Percentiles rank a stretch among this genome's conserved stretches.
These are phyloP conservation scores for Aspergillus carbonarius DNA, from an alignment of 2,329 filamentous ascomycete species.

Conservation along the genomic window DNA sequence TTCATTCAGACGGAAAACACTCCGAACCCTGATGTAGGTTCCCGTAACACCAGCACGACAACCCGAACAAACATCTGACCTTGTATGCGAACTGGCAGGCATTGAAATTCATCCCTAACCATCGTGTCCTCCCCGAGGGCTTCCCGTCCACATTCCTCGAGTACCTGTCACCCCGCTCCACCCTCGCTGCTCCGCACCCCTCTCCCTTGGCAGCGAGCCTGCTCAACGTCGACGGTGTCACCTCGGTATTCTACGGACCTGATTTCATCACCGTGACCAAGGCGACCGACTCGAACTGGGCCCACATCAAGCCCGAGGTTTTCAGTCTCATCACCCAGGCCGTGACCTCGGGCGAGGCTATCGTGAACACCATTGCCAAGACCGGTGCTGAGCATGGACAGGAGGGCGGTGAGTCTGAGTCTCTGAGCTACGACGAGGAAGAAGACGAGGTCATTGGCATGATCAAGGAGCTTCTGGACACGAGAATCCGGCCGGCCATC, in stretches of 20 bases:
- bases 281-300: slow-evolving; percentile 82
- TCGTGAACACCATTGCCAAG: slow-evolving; percentile 71
- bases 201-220: slow-evolving; percentile 88
- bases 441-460: slow-evolving; percentile 94
- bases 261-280: slow-evolving; percentile 99
- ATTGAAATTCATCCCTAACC: slow-evolving; percentile 93
- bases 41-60: not conserved
- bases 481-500: slow-evolving; percentile 88
- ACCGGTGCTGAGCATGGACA: slow-evolving; percentile 54
- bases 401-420: slow-evolving; percentile 59
- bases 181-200: slow-evolving; percentile 82
- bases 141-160: slow-evolving; percentile 80
- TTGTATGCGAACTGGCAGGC: slow-evolving; percentile 43
- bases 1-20: slow-evolving; percentile 98
- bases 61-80: not conserved
- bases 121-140: slow-evolving; percentile 73
- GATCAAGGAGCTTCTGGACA: slow-evolving; percentile 98
- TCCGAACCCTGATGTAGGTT: slow-evolving; percentile 77
- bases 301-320: slow-evolving; percentile 90
- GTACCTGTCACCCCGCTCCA: slow-evolving; percentile 85
- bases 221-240: slow-evolving; percentile 93
- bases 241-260: slow-evolving; percentile 85
- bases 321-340: slow-evolving; percentile 94
- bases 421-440: slow-evolving; percentile 79
- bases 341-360: slow-evolving; percentile 75